phyloP scores from a whole-genome alignment of 805 yeast species.

The Ogataea neopini region DNA sequence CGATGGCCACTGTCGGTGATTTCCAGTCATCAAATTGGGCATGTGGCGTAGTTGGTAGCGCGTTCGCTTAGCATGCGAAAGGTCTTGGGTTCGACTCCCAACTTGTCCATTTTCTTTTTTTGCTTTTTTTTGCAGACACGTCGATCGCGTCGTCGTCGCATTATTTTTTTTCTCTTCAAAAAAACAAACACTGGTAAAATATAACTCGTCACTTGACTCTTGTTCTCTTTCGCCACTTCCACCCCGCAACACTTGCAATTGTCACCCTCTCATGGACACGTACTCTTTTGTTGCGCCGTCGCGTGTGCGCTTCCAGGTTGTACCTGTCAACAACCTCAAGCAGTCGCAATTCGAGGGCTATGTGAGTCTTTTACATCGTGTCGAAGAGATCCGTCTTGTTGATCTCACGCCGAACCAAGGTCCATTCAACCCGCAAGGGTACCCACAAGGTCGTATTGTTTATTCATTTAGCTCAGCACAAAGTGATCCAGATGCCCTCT shows the following conservation, averaged over 20 bases:
- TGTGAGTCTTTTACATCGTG: slow-evolving; percentile 44
- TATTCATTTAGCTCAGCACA: slow-evolving; percentile 58
- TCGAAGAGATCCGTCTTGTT: slow-evolving; percentile 66
- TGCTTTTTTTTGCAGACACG: slow-evolving; percentile 2
- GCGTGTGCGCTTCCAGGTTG: slow-evolving; percentile 61
- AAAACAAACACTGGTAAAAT: too few relatives aligned
- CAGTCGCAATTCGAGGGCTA: slow-evolving; percentile 44
- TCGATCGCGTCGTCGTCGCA: neutral
- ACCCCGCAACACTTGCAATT: neutral
- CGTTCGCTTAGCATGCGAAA: slow-evolving; percentile 78
- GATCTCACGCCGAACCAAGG: slow-evolving; percentile 72
- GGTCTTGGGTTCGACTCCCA: slow-evolving; percentile 80
- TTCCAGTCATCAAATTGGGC: slow-evolving; percentile 41
- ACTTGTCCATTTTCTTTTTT: slow-evolving; percentile 51
- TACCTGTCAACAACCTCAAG: slow-evolving; percentile 60
- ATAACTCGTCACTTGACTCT: neutral
- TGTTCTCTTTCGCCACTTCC: neutral
- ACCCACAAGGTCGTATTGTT: slow-evolving; percentile 73
- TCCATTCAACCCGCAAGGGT: slow-evolving; percentile 79
- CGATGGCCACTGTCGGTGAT: too few relatives aligned
- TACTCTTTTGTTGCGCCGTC: slow-evolving; percentile 64
- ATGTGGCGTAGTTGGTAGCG: slow-evolving; percentile 83
- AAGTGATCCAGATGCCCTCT: slow-evolving; percentile 48
- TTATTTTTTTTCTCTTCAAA: neutral
- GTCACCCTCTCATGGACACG: slow-evolving; percentile 34